These are phyloP conservation scores for Tulasnella sp. DNA, from an alignment of 768 basidiomycete genomes.

Conservation along the genomic window DNA sequence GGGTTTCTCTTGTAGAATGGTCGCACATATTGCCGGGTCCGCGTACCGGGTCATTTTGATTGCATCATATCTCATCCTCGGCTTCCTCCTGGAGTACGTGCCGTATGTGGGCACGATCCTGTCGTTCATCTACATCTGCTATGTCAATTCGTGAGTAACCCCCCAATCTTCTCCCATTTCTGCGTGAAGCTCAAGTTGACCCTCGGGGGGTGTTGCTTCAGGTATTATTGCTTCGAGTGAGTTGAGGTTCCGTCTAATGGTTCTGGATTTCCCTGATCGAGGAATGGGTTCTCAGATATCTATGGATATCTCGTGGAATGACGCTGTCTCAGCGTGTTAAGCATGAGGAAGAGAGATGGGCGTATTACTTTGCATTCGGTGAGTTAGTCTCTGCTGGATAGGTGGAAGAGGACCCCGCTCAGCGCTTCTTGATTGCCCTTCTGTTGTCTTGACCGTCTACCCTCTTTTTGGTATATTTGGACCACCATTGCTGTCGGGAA, in stretches of 20 bases:
- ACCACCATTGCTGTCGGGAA: background rate
- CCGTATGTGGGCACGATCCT: constrained; percentile 55
- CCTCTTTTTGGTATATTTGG: background rate
- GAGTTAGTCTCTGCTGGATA: constrained; percentile 20
- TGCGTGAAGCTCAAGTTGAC: background rate
- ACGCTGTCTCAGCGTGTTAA: constrained; percentile 60
- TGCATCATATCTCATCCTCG: constrained; percentile 61
- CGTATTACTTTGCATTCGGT: constrained; percentile 83
- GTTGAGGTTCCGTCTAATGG: constrained; percentile 18
- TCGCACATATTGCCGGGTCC: constrained; percentile 68
- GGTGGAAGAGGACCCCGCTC: constrained; percentile 16
- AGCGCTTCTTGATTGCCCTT: background rate
- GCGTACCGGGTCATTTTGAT: constrained; percentile 80
- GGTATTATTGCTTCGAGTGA: constrained; percentile 89
- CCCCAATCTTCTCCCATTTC: background rate
- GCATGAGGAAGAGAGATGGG: constrained; percentile 81
- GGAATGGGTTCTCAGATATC: constrained; percentile 44
- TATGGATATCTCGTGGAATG: constrained; percentile 68
- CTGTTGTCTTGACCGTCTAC: background rate
- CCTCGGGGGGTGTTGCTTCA: constrained; percentile 28
- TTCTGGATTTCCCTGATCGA: background rate
- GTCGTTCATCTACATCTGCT: constrained; percentile 69
- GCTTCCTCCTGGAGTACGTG: constrained; percentile 53
- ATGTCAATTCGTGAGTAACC: constrained; percentile 73
- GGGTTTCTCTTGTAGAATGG: constrained; percentile 30